Conservation (phyloP, 1,139 yeast genomes). For the Suhomyces anneliseae region DNA sequence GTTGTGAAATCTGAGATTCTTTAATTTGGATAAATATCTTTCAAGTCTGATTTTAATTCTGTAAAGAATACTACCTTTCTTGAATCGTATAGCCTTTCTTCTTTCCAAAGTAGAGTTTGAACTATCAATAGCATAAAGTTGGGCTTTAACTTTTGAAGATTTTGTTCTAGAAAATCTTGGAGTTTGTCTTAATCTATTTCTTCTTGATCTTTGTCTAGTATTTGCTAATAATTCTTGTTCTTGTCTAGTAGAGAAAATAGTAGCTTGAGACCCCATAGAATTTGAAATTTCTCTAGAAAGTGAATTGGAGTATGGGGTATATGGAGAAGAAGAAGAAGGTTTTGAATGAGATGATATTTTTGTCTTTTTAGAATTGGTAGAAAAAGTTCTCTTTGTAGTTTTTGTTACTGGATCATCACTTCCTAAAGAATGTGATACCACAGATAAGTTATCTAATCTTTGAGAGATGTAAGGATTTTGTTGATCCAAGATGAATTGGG, state of each 20-base stretch:
- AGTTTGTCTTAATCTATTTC: slow-evolving; percentile 1
- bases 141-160: slow-evolving; percentile 15
- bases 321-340: slow-evolving; percentile 6
- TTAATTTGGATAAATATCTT: slow-evolving; percentile 26
- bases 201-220: slow-evolving; percentile 1
- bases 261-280: slow-evolving; percentile 48
- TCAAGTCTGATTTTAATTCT: slow-evolving; percentile 30
- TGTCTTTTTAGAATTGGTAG: slow-evolving; percentile 8
- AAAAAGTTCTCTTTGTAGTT: slow-evolving; percentile 8
- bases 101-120: slow-evolving; percentile 24
- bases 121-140: slow-evolving; percentile 14
- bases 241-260: slow-evolving; percentile 44
- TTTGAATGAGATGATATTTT: slow-evolving; percentile 8
- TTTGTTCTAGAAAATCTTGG: slow-evolving; percentile 7
- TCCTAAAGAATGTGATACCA: slow-evolving; percentile 26
- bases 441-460: slow-evolving; percentile 27
- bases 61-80: slow-evolving; percentile 34
- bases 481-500: slow-evolving; percentile 44
- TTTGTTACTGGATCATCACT: slow-evolving; percentile 17
- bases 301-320: slow-evolving; percentile 8
- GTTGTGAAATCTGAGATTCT: slow-evolving; percentile 19
- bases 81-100: slow-evolving; percentile 36
- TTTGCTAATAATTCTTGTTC: slow-evolving; percentile 7
- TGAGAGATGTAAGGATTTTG: slow-evolving; percentile 29
- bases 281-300: slow-evolving; percentile 31